Evolutionary conservation across 208 protist species (phyloP), one percentile per base, ranked within the genome.

Genomic region (Herpetomonas muscarum): DNA sequence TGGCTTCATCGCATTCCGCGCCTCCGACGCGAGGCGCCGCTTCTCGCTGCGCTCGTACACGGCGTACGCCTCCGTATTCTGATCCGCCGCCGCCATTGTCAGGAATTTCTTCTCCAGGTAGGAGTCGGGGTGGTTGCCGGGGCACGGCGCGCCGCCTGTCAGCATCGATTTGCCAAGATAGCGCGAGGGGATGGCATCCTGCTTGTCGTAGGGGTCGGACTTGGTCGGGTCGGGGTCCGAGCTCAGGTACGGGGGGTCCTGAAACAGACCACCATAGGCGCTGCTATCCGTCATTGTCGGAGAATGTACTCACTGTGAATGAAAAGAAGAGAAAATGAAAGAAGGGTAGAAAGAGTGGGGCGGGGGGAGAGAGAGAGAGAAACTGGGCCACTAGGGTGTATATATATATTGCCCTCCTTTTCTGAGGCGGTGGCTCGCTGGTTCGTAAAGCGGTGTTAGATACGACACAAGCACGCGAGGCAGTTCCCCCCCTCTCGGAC

Each of bases 241-340:
- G 34, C 78, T 79, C 12, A 94, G 65, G 54, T 76, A 86, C 48
- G 85, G 62, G 19, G 84, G 87, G 73, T 94, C 87, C 37, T 85
- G 74, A 53, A 94, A 94, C 26, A 93, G 73, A 54, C 87, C 87
- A 3, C 87, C 87, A 61, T 90, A 93, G n/a, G 65, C 76, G 64
- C 83, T 93, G 46, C 76, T 70, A 32, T 87, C 74, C 29, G 76
- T 89, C 79, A 90, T 90, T 21, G 17, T 30, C 28, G 5, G 41
- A 64, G 32, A 52, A 50, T 28, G 39, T 13, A 32, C 56, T 51
- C 31, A 50, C 5, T 21, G 9, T 34, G 30, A 31, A 36, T 39
- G 36, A n/a, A 32, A 52, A 66, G 34, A 57, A 47, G 13, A 60
- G 55, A 55, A 55, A 36, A 51, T 24, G 30, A 55, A 42, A 55